Base-by-base conservation (phyloP, 768 basidiomycete genomes). In the Dioszegia hungarica region DNA sequence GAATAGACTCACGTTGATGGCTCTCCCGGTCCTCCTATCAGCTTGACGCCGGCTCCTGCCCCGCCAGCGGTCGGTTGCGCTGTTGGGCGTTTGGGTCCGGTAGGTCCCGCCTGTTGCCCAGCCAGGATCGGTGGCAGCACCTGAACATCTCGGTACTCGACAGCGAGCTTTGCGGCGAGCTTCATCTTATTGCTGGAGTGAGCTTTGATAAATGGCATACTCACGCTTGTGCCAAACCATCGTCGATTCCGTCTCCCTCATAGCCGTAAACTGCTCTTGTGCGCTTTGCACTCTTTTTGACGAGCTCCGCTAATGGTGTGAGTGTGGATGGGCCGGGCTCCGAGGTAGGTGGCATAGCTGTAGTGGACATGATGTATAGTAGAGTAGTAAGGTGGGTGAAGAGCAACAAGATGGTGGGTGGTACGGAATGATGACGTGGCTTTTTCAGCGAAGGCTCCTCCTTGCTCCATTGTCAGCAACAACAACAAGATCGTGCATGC, bases 121-220 rank as follows among this genome's bases (percentile, higher is more conserved):
- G 89, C 78, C 31, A 97, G 78, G 1, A 88, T 84, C 2, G 89
- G 77, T 0, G 94, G 94, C 1, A 98, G 83, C 27, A 86, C 83
- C 72, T 87, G 89, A 72, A 82, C 88, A 73, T 95, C 85, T 44
- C 82, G 82, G 75, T 92, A 99, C 78, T 98, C 94, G 70, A 90
- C 85, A 31, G 85, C 81, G 28, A 97, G 86, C 80, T 95, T 95
- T 45, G 88, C 84, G 2, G 90, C 81, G 33, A 95, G 75, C 33
- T 74, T 74, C 40, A 72, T 53, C 49, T 75, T 73, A 63, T 70
- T 63, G 15, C 75, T 77, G 47, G 14, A 20, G 49, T 62, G 36
- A 64, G 57, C 59, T 51, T 1, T 0, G 25, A 28, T 28, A 33
- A 1, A 22, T 4, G 5, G 43, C 12, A n/a, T 3, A 67, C 72